Evolutionary conservation across 169 alveolate species (phyloP).

Genomic region (Babesia divergens): DNA sequence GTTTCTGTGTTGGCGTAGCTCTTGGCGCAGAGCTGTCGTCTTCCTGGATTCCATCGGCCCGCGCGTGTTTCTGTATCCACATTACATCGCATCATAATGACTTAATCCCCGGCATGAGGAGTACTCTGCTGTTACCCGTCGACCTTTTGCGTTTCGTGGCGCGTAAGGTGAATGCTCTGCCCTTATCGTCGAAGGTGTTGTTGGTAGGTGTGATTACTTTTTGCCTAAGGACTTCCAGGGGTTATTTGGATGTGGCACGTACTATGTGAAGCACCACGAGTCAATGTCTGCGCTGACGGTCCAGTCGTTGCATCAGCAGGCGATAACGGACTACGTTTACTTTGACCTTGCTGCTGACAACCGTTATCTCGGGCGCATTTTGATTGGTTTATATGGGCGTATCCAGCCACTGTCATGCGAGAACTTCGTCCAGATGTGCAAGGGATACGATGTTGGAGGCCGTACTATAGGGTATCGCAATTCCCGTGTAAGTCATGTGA

Average conservation of each 20-base stretch:
- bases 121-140: constrained; percentile 21
- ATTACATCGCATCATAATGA: no score
- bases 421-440: constrained; percentile 72
- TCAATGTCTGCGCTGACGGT: background rate
- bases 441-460: constrained; percentile 65
- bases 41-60: constrained; percentile 20
- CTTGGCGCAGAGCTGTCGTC: no score
- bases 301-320: constrained; percentile 6
- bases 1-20: no score
- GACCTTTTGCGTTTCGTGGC: constrained; percentile 17
- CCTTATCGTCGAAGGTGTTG: background rate
- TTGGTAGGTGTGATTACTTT: background rate
- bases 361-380: constrained; percentile 70
- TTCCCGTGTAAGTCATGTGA: constrained; percentile 59
- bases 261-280: background rate
- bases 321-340: constrained; percentile 74
- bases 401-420: constrained; percentile 73
- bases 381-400: constrained; percentile 75
- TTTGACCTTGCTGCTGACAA: constrained; percentile 71
- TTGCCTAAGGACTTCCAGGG: background rate
- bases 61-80: no score
- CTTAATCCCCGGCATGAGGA: no score
- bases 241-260: constrained; percentile 4
- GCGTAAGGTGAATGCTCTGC: constrained; percentile 6
- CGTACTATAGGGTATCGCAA: constrained; percentile 69